These are phyloP conservation scores for Entrophospora sp. DNA, from an alignment of 192 early-diverging fungal genomes.

Conservation along the genomic window DNA sequence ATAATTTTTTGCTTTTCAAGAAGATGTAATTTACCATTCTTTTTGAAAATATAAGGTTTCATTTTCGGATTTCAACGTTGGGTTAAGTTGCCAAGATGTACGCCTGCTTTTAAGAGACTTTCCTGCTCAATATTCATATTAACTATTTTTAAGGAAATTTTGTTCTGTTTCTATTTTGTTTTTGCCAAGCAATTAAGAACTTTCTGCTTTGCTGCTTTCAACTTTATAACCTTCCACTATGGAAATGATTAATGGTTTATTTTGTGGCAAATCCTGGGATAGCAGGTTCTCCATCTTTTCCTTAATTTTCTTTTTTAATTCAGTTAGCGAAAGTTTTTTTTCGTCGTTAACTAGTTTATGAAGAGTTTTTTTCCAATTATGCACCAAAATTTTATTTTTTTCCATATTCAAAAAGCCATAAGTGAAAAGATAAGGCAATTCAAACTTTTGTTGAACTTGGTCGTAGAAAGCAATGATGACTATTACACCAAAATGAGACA, in stretches of 20 bases:
- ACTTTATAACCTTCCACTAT: background rate
- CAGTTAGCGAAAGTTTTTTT: too few relatives aligned
- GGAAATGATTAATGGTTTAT: slow-evolving; percentile 5
- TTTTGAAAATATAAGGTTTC: background rate
- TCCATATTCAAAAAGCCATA: slow-evolving; percentile 14
- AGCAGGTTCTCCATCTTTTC: too few relatives aligned
- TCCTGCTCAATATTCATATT: too few relatives aligned
- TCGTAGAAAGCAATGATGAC: background rate
- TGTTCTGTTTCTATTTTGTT: background rate
- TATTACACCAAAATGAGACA: background rate
- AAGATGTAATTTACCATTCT: background rate
- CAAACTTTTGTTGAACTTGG: background rate
- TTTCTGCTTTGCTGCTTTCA: too few relatives aligned
- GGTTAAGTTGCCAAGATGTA: background rate
- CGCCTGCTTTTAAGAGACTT: too few relatives aligned
- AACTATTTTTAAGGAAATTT: background rate
- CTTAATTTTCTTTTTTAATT: background rate
- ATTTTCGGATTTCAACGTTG: background rate
- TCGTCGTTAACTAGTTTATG: too few relatives aligned
- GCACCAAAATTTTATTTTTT: slow-evolving; percentile 1
- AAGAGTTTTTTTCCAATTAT: background rate
- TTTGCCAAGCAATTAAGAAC: background rate
- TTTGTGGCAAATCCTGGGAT: background rate
- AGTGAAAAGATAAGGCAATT: slow-evolving; percentile 1
- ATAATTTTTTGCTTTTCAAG: background rate